Base-by-base conservation (phyloP, 2,329 filamentous ascomycete genomes). In the Tetracladium maxilliforme region DNA sequence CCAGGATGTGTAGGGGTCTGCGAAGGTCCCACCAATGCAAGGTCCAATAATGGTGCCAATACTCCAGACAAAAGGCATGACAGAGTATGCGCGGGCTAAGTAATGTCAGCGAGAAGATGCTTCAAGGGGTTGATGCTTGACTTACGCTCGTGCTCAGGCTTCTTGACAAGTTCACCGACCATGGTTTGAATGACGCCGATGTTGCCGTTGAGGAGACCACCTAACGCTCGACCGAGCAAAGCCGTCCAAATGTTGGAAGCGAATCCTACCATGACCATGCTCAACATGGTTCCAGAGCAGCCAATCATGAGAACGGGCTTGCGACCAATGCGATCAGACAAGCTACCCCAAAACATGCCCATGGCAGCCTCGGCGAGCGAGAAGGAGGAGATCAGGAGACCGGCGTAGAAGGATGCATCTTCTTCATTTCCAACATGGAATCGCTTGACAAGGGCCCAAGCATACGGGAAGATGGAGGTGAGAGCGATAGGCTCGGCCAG, bases 41-140 rank as follows among this genome's bases (percentile, higher is more conserved):
- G 86, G 80, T 1, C 86, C 86, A 26, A 92, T 63, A 34, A 93
- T 92, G 7, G 82, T 92, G 14, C 86, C 86, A 26, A 93, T 74
- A 23, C 69, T 77, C 84, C 86, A 94, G 6, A 93, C 78, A 43
- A 93, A 93, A 1, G 86, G 86, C 82, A 94, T 92, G 22, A 93
- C 70, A 3, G 83, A 73, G 47, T 86, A 93, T 15, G 86, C 86
- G 33, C 77, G 71, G 30, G 83, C 78, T 82, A 39, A 33, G 16
- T n/a, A 14, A 9, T 14, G 19, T 14, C 15, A 19, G 24, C 10
- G 8, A 7, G 22, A 6, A 33, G 22, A n/a, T n/a, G 14, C 14
- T 10, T 10, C 11, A 26, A 8, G 11, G 10, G n/a, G n/a, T 5
- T 7, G 11, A 20, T 13, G 10, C 5, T 13, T 13, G 19, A 67